These are phyloP conservation scores for Potentilla sterilis DNA, from an alignment of 306 rosid genomes.

Conservation along the genomic window DNA sequence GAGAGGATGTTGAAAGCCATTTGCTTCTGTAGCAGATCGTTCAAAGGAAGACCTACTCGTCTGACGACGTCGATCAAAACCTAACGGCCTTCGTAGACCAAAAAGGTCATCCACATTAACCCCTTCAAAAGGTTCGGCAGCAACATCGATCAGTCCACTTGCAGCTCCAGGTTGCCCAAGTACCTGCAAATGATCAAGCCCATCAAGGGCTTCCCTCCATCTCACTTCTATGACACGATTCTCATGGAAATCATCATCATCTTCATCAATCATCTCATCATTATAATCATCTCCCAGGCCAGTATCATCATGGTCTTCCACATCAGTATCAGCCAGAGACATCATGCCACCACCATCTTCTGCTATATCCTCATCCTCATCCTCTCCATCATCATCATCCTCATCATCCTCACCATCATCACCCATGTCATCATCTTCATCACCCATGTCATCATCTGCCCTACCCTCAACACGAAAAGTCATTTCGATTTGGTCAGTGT, in stretches of 20 bases:
- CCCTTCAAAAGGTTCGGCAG: slow-evolving; percentile 97
- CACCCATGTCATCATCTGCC: slow-evolving; percentile 93
- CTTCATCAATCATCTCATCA: slow-evolving; percentile 93
- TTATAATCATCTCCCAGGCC: slow-evolving; percentile 92
- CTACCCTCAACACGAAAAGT: slow-evolving; percentile 81
- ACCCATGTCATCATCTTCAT: slow-evolving; percentile 98
- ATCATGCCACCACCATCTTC: slow-evolving; percentile 95
- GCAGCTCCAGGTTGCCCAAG: slow-evolving; percentile 85
- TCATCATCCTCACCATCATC: slow-evolving; percentile 97
- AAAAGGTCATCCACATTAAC: slow-evolving; percentile 96
- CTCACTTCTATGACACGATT: slow-evolving; percentile 91
- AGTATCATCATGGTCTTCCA: slow-evolving; percentile 89
- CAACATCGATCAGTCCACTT: slow-evolving; percentile 81
- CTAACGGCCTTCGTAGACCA: slow-evolving; percentile 69
- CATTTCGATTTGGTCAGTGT: slow-evolving; percentile 81
- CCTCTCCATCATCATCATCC: slow-evolving; percentile 93
- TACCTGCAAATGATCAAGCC: slow-evolving; percentile 90
- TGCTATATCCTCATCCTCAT: slow-evolving; percentile 93
- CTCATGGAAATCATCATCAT: slow-evolving; percentile 94
- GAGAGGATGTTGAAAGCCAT: slow-evolving; percentile 98
- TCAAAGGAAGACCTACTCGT: slow-evolving; percentile 88
- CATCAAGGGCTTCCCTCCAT: slow-evolving; percentile 98
- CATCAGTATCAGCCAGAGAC: slow-evolving; percentile 89
- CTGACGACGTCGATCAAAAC: slow-evolving; percentile 95
- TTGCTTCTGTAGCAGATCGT: slow-evolving; percentile 74